phyloP scores from a whole-genome alignment of 192 early-diverging fungal species.

The Podila epicladia region DNA sequence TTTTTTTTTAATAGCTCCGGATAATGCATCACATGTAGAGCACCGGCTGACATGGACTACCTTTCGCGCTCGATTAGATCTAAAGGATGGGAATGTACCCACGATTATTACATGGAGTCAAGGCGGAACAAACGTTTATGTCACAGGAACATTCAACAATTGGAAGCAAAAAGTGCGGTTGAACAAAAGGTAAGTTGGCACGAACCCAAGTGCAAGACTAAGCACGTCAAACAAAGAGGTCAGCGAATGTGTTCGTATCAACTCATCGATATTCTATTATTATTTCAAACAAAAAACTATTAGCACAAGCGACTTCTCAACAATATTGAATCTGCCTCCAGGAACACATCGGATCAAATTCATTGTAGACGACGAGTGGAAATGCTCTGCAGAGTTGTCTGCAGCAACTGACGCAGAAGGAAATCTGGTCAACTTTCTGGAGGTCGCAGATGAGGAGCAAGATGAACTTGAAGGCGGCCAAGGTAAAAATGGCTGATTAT shows the following conservation, averaged over 20 bases:
- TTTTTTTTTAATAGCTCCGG: not conserved
- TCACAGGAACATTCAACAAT: conserved; percentile 97
- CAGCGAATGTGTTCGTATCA: not conserved
- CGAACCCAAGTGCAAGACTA: not conserved
- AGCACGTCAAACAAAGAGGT: not conserved
- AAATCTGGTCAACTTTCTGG: conserved; percentile 95
- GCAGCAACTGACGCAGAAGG: conserved; percentile 94
- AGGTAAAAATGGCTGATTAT: conserved; percentile 10
- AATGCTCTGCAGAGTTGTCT: conserved; percentile 90
- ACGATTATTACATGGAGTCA: conserved; percentile 92
- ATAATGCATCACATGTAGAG: not conserved
- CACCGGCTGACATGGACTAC: no score
- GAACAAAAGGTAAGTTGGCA: conserved; percentile 57
- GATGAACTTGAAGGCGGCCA: conserved; percentile 62
- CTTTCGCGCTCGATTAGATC: not conserved
- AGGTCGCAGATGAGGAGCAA: conserved; percentile 79
- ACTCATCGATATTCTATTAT: not conserved
- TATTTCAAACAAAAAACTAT: conserved; percentile 6
- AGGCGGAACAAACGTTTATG: conserved; percentile 85
- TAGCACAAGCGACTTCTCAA: conserved; percentile 80
- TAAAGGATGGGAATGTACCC: conserved; percentile 67
- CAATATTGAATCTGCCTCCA: conserved; percentile 87
- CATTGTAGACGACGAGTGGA: conserved; percentile 99
- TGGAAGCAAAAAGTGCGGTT: conserved; percentile 95
- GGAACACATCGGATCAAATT: conserved; percentile 97